Evolutionary conservation across 371 early-diverging fungal species (phyloP), one percentile per base, ranked within the genome.

Genomic region (Nematocida sp.): DNA sequence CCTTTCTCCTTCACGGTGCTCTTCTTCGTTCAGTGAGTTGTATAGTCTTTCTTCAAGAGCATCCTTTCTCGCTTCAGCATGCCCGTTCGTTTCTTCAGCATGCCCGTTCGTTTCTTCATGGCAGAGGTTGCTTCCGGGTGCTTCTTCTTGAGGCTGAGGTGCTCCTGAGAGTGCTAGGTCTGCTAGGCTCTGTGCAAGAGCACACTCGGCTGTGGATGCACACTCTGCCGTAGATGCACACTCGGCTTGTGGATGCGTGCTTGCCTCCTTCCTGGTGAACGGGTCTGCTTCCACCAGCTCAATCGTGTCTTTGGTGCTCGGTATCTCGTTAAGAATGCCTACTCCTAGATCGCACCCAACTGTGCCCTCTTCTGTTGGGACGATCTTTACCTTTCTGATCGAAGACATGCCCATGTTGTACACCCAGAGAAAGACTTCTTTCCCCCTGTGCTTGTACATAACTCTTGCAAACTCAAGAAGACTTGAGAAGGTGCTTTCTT

Each of bases 281-380:
- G n/a, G n/a, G n/a, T n/a, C n/a, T n/a, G n/a, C 52, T 27, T 51
- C 52, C 27, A 19, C 27, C 32, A 56, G 57, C 36, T 34, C 41
- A 32, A 70, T 52, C 17, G 21, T 50, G 4, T 19, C 74, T 5
- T 57, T 37, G 4, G 60, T 58, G 36, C 49, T 27, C 15, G 80
- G 80, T 17, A 77, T 63, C 17, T 52, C 52, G 60, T 80, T 66
- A 1, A 80, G 45, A 11, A 75, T 43, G 23, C 80, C 80, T 2
- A 36, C 48, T 3, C 78, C 80, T 29, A 80, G 52, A 21, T 64
- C 51, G 63, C 80, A 80, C 54, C 80, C 78, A 38, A 76, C 41
- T 15, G 66, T n/a, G 15, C 63, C 64, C 15, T 77, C 75, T 29
- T 34, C 34, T 2, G 62, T 65, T 1, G 76, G 63, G 13, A 34